A percentile compares a stretch with the other conserved stretches of the same genome.
Conservation (phyloP, 1,139 yeast genomes). For the Candida dubliniensis region DNA sequence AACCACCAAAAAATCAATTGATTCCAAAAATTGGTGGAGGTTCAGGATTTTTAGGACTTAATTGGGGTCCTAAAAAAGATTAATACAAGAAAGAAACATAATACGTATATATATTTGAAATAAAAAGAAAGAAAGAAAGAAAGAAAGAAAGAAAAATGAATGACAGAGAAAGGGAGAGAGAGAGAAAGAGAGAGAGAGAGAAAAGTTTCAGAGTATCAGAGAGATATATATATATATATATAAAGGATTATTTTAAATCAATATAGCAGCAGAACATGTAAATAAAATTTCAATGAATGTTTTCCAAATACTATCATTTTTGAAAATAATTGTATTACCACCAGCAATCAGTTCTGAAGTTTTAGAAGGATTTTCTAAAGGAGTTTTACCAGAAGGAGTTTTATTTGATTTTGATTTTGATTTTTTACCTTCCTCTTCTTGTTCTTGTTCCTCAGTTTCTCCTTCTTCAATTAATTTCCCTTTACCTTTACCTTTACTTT, state of each 20-base stretch:
- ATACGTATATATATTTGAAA: background rate
- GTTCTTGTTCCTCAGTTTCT: background rate
- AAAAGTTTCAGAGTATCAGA: too few species aligned
- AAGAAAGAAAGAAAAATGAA: background rate
- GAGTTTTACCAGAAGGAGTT: background rate
- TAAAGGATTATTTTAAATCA: background rate
- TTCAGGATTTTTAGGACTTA: constrained; percentile 72
- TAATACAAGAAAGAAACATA: constrained; percentile 11
- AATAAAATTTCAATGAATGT: constrained; percentile 3
- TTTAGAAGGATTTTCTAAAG: background rate
- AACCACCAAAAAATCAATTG: constrained; percentile 49
- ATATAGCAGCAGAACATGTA: constrained; percentile 3
- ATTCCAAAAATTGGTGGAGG: constrained; percentile 32
- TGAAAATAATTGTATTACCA: background rate
- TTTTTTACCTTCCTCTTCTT: background rate
- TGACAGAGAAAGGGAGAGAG: background rate
- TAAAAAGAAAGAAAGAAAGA: background rate
- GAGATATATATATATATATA: too few species aligned
- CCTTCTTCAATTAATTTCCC: background rate
- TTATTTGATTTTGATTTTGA: background rate
- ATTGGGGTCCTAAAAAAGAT: constrained; percentile 79
- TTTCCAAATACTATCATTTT: constrained; percentile 1
- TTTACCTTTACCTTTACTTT: background rate
- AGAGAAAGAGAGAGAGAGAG: background rate
- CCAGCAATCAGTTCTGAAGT: constrained; percentile 1